Percentiles rank a stretch among this genome's conserved stretches.
Evolutionary conservation across 1,139 yeast species (phyloP).

Genomic region (Suhomyces maxii): DNA sequence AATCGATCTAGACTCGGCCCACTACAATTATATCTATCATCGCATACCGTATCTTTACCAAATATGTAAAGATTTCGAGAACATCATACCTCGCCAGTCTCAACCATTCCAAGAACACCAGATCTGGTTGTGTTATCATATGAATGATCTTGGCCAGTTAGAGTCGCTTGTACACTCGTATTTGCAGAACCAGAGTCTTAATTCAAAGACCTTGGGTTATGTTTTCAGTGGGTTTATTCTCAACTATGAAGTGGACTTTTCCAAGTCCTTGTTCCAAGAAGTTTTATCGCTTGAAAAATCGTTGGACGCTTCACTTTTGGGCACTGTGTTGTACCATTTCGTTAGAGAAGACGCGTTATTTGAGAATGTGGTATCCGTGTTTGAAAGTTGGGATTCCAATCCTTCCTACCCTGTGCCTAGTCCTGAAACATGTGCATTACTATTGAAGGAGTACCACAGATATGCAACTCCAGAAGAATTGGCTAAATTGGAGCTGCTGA

Average conservation of each 20-base stretch:
- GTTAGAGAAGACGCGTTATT: constrained; percentile 33
- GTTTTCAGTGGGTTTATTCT: constrained; percentile 30
- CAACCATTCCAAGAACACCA: constrained; percentile 24
- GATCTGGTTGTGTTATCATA: constrained; percentile 37
- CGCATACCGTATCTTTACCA: constrained; percentile 21
- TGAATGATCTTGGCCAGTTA: constrained; percentile 26
- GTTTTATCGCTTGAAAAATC: constrained; percentile 20
- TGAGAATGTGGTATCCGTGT: constrained; percentile 28
- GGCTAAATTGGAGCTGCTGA: constrained; percentile 21
- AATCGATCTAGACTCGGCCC: constrained; percentile 14
- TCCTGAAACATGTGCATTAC: constrained; percentile 27
- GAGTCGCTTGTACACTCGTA: constrained; percentile 22
- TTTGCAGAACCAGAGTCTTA: constrained; percentile 18
- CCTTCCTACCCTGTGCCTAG: constrained; percentile 23
- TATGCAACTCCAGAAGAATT: constrained; percentile 34
- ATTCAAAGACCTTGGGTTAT: constrained; percentile 30
- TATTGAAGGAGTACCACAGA: constrained; percentile 31
- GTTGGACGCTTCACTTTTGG: constrained; percentile 28
- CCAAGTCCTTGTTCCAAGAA: constrained; percentile 26
- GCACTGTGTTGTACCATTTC: constrained; percentile 27
- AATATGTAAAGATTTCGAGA: constrained; percentile 21
- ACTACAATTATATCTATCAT: constrained; percentile 15
- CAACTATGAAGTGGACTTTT: constrained; percentile 35
- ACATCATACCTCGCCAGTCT: constrained; percentile 6
- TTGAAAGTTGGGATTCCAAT: constrained; percentile 31